Evolutionary conservation across 2,329 filamentous ascomycete species (phyloP).

Genomic region (Magnaporthiopsis rhizophila): DNA sequence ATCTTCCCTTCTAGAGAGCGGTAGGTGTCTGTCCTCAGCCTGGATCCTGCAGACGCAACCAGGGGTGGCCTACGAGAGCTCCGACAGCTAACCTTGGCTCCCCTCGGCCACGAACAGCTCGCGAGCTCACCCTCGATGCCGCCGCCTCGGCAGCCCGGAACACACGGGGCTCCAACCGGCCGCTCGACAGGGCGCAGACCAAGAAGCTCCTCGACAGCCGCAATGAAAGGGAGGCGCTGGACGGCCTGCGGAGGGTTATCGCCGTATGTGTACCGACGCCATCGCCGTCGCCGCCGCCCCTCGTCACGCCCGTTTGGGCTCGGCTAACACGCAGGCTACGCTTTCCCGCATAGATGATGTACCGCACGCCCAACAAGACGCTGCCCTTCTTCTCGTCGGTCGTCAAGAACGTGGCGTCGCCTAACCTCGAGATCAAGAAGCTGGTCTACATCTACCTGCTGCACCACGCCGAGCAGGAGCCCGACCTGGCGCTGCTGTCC

Average conservation of each 20-base stretch:
- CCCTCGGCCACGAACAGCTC: conserved; percentile 46
- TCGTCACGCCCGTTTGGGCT: background rate
- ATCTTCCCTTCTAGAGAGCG: conserved; percentile 88
- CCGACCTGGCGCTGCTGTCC: conserved; percentile 87
- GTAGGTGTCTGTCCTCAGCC: conserved; percentile 40
- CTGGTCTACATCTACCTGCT: conserved; percentile 98
- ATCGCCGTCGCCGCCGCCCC: too few species aligned
- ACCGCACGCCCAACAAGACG: conserved; percentile 70
- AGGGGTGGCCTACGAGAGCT: too few species aligned
- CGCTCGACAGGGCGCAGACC: conserved; percentile 72
- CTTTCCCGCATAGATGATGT: conserved; percentile 68
- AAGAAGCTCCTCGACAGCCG: conserved; percentile 93
- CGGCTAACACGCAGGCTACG: conserved; percentile 9
- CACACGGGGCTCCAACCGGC: conserved; percentile 48
- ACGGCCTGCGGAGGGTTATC: conserved; percentile 82
- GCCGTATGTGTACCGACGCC: conserved; percentile 50
- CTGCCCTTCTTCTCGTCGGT: conserved; percentile 94
- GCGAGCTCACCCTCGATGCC: conserved; percentile 95
- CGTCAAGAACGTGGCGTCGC: conserved; percentile 94
- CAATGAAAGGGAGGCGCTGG: conserved; percentile 84
- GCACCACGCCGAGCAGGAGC: conserved; percentile 91
- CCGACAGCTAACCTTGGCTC: too few species aligned
- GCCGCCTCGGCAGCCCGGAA: conserved; percentile 81
- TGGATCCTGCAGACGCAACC: background rate
- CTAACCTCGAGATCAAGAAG: conserved; percentile 93